Conservation (phyloP, 345 rosid genomes). For the Trapa bicornis region DNA sequence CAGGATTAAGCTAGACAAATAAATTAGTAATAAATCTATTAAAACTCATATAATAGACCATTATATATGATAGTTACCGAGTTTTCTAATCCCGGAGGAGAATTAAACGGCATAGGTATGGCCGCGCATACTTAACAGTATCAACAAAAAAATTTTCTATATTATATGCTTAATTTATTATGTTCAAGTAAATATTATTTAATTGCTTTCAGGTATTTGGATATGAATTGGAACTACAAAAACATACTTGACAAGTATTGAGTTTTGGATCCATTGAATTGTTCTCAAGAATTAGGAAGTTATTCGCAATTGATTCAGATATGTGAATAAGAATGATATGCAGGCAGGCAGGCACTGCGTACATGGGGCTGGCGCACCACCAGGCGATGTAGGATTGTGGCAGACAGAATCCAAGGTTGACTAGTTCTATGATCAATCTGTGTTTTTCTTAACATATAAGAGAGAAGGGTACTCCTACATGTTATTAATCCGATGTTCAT, state of each 20-base stretch:
- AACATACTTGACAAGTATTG: neutral
- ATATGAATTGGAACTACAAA: neutral
- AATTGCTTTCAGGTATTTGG: neutral
- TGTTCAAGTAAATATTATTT: too few species aligned
- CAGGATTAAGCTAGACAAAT: too few species aligned
- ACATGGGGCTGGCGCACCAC: constrained; percentile 32
- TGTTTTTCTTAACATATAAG: neutral
- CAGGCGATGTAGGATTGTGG: constrained; percentile 37
- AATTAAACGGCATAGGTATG: constrained; percentile 14
- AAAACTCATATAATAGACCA: too few species aligned
- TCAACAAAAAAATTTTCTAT: neutral
- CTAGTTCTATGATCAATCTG: neutral
- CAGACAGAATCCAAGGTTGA: constrained; percentile 23
- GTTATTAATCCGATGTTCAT: too few species aligned
- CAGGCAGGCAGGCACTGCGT: constrained; percentile 10
- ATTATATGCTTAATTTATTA: neutral
- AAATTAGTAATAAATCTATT: too few species aligned
- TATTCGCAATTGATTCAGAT: neutral
- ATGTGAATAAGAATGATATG: neutral
- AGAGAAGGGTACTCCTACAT: too few species aligned
- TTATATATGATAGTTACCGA: too few species aligned
- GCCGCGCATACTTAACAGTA: constrained; percentile 4
- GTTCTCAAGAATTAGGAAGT: too few species aligned
- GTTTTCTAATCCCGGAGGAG: constrained; percentile 16
- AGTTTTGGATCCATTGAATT: too few species aligned